Evolutionary conservation across 805 yeast species (phyloP).

Genomic region (Yamadazyma nakazawae): DNA sequence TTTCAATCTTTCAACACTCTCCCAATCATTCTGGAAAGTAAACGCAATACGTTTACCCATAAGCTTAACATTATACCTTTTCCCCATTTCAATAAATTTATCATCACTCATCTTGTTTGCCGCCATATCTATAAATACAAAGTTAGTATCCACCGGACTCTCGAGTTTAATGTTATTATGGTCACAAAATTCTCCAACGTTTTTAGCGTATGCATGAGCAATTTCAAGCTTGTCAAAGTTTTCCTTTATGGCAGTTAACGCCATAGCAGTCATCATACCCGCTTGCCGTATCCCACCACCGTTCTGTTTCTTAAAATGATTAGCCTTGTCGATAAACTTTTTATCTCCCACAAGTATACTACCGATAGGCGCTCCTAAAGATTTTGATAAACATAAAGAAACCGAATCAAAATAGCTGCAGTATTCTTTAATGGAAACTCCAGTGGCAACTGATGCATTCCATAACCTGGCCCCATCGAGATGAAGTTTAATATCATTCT

Average conservation of each 20-base stretch:
- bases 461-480: conserved; percentile 45
- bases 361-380: conserved; percentile 45
- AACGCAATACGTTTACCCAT: conserved; percentile 51
- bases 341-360: conserved; percentile 35
- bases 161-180: conserved; percentile 27
- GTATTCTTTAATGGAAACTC: conserved; percentile 37
- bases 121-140: conserved; percentile 37
- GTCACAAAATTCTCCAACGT: conserved; percentile 30
- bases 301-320: conserved; percentile 42
- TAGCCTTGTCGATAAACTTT: conserved; percentile 37
- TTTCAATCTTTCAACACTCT: conserved; percentile 34
- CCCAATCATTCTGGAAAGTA: conserved; percentile 33
- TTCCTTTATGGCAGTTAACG: conserved; percentile 38
- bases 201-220: conserved; percentile 35
- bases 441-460: conserved; percentile 42
- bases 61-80: conserved; percentile 58
- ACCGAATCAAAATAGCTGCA: conserved; percentile 40
- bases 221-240: conserved; percentile 28
- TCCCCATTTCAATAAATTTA: conserved; percentile 35
- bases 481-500: conserved; percentile 34
- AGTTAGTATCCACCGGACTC: conserved; percentile 40
- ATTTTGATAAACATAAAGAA: conserved; percentile 40
- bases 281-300: conserved; percentile 46
- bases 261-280: conserved; percentile 41
- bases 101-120: conserved; percentile 28